A percentile compares a stretch with the other conserved stretches of the same genome.
Evolutionary conservation across 495 filamentous ascomycete genomes (phyloP).

Genomic region (Aspergillus conjunctus): DNA sequence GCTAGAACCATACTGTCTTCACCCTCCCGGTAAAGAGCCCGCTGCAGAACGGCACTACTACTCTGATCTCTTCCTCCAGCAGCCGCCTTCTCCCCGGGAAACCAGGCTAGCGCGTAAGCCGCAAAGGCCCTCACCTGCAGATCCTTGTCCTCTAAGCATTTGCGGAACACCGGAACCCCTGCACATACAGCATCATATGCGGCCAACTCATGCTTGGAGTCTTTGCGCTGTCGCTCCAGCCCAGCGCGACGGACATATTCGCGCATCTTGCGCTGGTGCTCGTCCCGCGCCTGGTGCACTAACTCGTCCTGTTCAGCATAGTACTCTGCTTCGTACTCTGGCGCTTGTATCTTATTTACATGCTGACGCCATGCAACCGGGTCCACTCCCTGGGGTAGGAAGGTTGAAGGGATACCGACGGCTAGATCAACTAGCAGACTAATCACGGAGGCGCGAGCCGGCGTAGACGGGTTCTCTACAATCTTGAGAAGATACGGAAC

Average conservation of each 20-base stretch:
- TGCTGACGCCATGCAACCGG: not conserved
- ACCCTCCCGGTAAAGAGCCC: not conserved
- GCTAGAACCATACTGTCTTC: not conserved
- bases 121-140: not conserved
- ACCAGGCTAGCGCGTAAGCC: slow-evolving; percentile 10
- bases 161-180: slow-evolving; percentile 2
- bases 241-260: not conserved
- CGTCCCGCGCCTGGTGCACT: not conserved
- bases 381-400: not conserved
- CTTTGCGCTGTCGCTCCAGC: not conserved
- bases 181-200: slow-evolving; percentile 7
- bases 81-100: not conserved
- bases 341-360: not conserved
- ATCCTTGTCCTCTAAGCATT: not conserved
- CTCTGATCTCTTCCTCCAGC: not conserved
- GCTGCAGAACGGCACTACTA: not conserved
- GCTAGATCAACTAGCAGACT: slow-evolving; percentile 6
- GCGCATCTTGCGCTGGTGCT: not conserved
- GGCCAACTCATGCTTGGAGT: not conserved
- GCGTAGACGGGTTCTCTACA: not conserved
- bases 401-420: not conserved
- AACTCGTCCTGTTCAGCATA: not conserved
- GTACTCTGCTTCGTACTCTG: not conserved
- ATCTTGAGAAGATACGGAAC: slow-evolving; percentile 4
- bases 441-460: not conserved